These are phyloP conservation scores for Asterophora lycoperdoides DNA, from an alignment of 768 basidiomycete species.

Conservation along the genomic window DNA sequence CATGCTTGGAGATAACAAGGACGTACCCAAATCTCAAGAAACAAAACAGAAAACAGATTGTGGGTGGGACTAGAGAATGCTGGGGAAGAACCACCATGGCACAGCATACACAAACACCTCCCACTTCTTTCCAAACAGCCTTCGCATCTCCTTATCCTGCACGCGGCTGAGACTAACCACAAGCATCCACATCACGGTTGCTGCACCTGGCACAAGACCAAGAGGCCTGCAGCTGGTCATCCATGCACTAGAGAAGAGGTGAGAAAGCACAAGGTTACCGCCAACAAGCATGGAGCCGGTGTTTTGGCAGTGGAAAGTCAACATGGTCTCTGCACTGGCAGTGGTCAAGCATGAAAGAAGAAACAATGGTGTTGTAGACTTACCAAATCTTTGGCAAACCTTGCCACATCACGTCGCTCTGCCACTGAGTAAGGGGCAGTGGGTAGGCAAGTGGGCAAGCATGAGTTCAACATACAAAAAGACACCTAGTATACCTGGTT, in stretches of 20 bases:
- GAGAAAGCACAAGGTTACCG: conserved; percentile 37
- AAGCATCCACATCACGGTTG: conserved; percentile 32
- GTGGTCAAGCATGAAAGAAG: too few species aligned
- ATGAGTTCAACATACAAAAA: too few species aligned
- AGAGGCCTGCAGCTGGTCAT: conserved; percentile 30
- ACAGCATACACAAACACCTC: conserved; percentile 38
- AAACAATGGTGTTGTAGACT: too few species aligned
- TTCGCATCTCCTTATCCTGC: conserved; percentile 39
- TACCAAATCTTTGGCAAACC: too few species aligned
- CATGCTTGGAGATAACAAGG: too few species aligned
- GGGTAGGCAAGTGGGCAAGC: too few species aligned
- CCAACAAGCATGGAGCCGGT: conserved; percentile 43
- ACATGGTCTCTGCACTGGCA: too few species aligned
- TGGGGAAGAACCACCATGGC: conserved; percentile 45
- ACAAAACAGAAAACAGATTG: too few species aligned
- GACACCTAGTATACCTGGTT: too few species aligned
- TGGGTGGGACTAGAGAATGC: conserved; percentile 26
- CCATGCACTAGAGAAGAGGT: conserved; percentile 38
- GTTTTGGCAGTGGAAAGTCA: too few species aligned
- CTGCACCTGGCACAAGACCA: conserved; percentile 18
- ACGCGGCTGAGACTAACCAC: conserved; percentile 40
- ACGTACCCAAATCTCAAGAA: neutral
- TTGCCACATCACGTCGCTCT: too few species aligned
- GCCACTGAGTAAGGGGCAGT: too few species aligned
- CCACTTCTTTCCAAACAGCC: conserved; percentile 42